A percentile compares a stretch with the other conserved stretches of the same genome.
Evolutionary conservation across 805 yeast species (phyloP).

Genomic region (Saccharomyces mikatae): DNA sequence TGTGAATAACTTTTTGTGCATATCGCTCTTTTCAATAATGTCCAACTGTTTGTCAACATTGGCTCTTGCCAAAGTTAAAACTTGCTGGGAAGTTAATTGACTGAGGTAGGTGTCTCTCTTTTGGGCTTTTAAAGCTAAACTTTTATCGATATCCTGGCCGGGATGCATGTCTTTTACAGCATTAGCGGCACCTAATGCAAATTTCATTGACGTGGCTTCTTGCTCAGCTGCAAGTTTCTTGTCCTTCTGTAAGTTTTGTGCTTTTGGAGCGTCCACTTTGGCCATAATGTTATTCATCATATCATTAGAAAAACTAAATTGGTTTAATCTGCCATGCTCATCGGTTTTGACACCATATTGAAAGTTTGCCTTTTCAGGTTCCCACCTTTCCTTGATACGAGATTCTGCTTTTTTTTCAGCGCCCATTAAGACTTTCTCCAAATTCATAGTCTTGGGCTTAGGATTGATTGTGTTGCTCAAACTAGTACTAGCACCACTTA

Average conservation of each 20-base stretch:
- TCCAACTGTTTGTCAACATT: conserved; percentile 40
- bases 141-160: conserved; percentile 33
- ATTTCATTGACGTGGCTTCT: conserved; percentile 42
- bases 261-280: conserved; percentile 1
- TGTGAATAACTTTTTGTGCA: conserved; percentile 14
- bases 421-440: conserved; percentile 24
- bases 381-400: conserved; percentile 17
- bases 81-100: conserved; percentile 31
- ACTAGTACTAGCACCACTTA: conserved; percentile 3
- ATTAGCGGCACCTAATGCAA: conserved; percentile 38
- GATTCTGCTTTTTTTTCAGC: conserved; percentile 26
- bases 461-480: conserved; percentile 1
- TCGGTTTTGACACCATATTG: conserved; percentile 16
- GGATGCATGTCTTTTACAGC: conserved; percentile 33
- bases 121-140: not conserved
- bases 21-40: conserved; percentile 36
- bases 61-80: conserved; percentile 43
- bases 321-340: conserved; percentile 13
- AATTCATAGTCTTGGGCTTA: conserved; percentile 16
- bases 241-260: conserved; percentile 2
- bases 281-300: conserved; percentile 14
- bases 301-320: conserved; percentile 16
- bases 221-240: conserved; percentile 54
- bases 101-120: conserved; percentile 23
- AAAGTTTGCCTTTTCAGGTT: conserved; percentile 15